Evolutionary conservation across 2,329 filamentous ascomycete species (phyloP).

Genomic region (Aspergillus sp.): DNA sequence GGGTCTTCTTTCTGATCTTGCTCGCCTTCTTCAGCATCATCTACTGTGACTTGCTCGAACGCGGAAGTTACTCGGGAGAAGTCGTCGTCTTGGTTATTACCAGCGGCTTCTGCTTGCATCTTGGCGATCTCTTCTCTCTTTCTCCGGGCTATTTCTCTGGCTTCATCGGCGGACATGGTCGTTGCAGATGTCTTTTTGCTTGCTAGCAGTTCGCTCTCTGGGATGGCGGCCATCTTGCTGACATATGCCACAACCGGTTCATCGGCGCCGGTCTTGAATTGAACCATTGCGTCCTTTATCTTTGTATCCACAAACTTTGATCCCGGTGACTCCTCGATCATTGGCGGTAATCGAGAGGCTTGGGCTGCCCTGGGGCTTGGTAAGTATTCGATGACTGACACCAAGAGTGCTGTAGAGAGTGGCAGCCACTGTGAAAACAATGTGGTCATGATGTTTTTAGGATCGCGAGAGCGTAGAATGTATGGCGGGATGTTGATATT

Average conservation of each 20-base stretch:
- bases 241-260: conserved; percentile 90
- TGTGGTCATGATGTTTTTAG: conserved; percentile 77
- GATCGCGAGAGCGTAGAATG: conserved; percentile 77
- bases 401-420: conserved; percentile 84
- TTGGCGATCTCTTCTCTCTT: conserved; percentile 87
- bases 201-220: conserved; percentile 84
- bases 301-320: conserved; percentile 66
- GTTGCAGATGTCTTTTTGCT: conserved; percentile 72
- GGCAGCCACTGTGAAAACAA: conserved; percentile 90
- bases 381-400: conserved; percentile 90
- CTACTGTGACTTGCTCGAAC: conserved; percentile 61
- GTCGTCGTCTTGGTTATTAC: conserved; percentile 43
- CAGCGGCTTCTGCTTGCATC: conserved; percentile 63
- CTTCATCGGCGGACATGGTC: conserved; percentile 81
- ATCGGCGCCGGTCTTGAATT: conserved; percentile 68
- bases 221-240: conserved; percentile 96
- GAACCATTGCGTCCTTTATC: conserved; percentile 76
- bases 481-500: conserved; percentile 82
- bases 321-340: conserved; percentile 79
- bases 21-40: conserved; percentile 46
- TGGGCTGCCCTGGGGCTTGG: conserved; percentile 82
- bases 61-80: conserved; percentile 60
- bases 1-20: conserved; percentile 65
- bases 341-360: conserved; percentile 71
- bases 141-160: conserved; percentile 78